These are phyloP conservation scores for Salix brachista DNA, from an alignment of 345 rosid genomes.

Conservation along the genomic window DNA sequence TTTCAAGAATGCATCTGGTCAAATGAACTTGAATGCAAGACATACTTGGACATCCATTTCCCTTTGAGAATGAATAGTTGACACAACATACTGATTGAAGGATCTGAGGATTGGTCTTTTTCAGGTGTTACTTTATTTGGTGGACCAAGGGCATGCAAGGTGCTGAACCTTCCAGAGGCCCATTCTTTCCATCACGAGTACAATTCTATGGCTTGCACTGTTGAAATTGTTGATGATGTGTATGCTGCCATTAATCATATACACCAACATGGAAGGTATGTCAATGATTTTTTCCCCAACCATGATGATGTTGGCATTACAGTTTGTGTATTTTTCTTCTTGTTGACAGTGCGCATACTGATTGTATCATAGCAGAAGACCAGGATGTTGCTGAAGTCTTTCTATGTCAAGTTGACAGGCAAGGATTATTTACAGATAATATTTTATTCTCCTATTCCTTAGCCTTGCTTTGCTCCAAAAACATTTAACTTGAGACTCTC, in stretches of 20 bases:
- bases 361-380: slow-evolving; percentile 84
- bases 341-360: slow-evolving; percentile 83
- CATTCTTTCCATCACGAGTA: slow-evolving; percentile 72
- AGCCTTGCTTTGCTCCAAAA: neutral
- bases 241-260: slow-evolving; percentile 78
- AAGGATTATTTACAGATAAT: neutral
- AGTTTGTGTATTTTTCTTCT: neutral
- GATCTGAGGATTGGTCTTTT: slow-evolving; percentile 1
- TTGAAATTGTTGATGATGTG: slow-evolving; percentile 89
- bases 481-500: neutral
- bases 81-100: neutral
- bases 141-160: slow-evolving; percentile 67
- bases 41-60: neutral
- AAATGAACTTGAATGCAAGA: neutral
- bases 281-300: neutral
- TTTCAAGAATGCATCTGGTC: neutral
- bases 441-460: neutral
- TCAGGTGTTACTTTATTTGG: slow-evolving; percentile 77
- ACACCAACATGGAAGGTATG: slow-evolving; percentile 85
- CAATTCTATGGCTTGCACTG: slow-evolving; percentile 74
- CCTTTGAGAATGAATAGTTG: no score
- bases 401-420: slow-evolving; percentile 88
- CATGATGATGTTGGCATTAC: neutral
- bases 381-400: slow-evolving; percentile 65
- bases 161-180: slow-evolving; percentile 59